Evolutionary conservation across 495 filamentous ascomycete species (phyloP), one percentile per base, ranked within the genome.

Genomic region (Lasiosphaeria miniovina): DNA sequence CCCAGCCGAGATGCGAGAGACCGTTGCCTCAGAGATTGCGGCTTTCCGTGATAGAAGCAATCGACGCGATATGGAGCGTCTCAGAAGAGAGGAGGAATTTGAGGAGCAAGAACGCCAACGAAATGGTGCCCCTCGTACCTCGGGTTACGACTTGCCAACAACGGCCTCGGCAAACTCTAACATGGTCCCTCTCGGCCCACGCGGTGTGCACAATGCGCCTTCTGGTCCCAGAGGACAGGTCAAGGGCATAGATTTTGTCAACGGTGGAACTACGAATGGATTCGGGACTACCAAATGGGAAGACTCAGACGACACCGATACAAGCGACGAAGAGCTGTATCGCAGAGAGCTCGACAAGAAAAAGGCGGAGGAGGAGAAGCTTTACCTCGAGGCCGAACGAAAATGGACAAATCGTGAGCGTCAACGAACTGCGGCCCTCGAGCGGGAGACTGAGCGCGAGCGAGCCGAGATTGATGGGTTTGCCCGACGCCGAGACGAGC

Each of bases 1-100:
- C 57, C 94, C 94, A 3, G 87, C 90, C 10, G 94, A 97, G 67
- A 93, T 93, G 92, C 87, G 94, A n/a, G 94, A 93, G 66, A 96
- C 88, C 7, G 93, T 99, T 32, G 91, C 94, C 7, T 88, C 88
- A 61, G 95, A 99, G 65, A 99, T 99, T 62, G 84, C 90, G 7
- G 89, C 91, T 9, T 99, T 99, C 78, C 82, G 94, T 65, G 92
- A 98, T 57, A 80, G 93, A 43, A 96, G 92, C 64, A 94, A 86
- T 57, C 81, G 86, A 46, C 81, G 93, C 11, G 94, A 99, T 72
- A 78, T 95, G 70, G 94, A 97, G 73, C 88, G 95, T 5, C 71
- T 96, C 51, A 83, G 84, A 66, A 77, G 86, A 11, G 94, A 98
- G 72, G 95, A 98, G 71, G 93, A 96, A 65, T 86, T 95, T 51